Conservation (phyloP, 768 basidiomycete genomes). For the Filobasidium floriforme region DNA sequence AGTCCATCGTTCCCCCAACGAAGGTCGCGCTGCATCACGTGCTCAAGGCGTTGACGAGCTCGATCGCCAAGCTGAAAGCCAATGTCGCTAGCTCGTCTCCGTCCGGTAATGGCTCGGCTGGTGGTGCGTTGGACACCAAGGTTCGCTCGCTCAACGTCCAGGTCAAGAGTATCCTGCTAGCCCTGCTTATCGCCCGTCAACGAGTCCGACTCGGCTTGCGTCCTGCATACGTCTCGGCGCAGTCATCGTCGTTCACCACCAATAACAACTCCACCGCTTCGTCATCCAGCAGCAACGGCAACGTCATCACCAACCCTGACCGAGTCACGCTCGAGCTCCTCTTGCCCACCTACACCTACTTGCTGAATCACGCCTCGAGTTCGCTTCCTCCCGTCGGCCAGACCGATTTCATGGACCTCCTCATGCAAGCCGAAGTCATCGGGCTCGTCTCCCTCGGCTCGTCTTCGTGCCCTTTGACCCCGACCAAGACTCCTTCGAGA, state of each 20-base stretch:
- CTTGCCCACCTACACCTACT: constrained; percentile 42
- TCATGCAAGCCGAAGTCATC: constrained; percentile 42
- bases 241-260: constrained; percentile 11
- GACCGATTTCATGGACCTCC: constrained; percentile 43
- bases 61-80: constrained; percentile 38
- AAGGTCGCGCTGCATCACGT: constrained; percentile 41
- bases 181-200: constrained; percentile 32
- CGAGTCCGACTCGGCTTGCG: constrained; percentile 16
- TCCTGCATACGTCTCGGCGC: constrained; percentile 13
- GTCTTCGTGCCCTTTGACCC: neutral
- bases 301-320: neutral
- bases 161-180: constrained; percentile 43
- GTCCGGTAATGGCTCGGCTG: constrained; percentile 6
- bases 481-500: constrained; percentile 2
- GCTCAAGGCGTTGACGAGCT: constrained; percentile 40
- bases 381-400: constrained; percentile 42
- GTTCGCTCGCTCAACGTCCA: constrained; percentile 43
- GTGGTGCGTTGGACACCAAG: constrained; percentile 32
- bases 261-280: neutral
- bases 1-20: constrained; percentile 20
- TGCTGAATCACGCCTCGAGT: constrained; percentile 35
- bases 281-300: neutral
- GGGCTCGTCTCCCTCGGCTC: constrained; percentile 35
- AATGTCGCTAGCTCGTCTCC: constrained; percentile 28
- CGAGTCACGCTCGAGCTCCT: constrained; percentile 26